These are phyloP conservation scores for Aeschynomene evenia DNA, from an alignment of 306 rosid species.

Conservation along the genomic window DNA sequence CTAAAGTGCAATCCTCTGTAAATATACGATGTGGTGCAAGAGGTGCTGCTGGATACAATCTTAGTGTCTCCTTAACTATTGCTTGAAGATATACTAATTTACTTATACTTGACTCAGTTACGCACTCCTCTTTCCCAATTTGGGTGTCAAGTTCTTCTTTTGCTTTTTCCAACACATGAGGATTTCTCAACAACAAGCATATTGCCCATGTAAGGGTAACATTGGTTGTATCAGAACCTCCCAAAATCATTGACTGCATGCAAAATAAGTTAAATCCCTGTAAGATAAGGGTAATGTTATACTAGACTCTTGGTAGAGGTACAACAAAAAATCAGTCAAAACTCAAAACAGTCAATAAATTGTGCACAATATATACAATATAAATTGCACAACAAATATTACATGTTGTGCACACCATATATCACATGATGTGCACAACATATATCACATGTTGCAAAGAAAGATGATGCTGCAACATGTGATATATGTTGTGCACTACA, in stretches of 20 bases:
- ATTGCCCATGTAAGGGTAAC: conserved; percentile 35
- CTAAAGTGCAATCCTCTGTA: conserved; percentile 22
- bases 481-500: too few relatives aligned
- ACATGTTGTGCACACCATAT: too few relatives aligned
- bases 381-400: too few relatives aligned
- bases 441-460: too few relatives aligned
- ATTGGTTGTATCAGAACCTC: conserved; percentile 24
- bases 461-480: too few relatives aligned
- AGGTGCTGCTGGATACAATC: conserved; percentile 33
- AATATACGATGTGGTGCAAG: conserved; percentile 28
- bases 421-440: too few relatives aligned
- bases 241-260: conserved; percentile 30
- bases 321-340: too few relatives aligned
- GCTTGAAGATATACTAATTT: conserved; percentile 35
- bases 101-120: neutral
- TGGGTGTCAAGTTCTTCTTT: conserved; percentile 24
- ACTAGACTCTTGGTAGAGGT: too few relatives aligned
- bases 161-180: conserved; percentile 15
- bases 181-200: conserved; percentile 14
- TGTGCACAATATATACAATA: too few relatives aligned
- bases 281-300: too few relatives aligned
- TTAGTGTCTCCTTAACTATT: conserved; percentile 29
- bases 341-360: too few relatives aligned
- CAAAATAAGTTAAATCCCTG: neutral
- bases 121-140: conserved; percentile 11